These are phyloP conservation scores for Ganoderma boninense DNA, from an alignment of 1,284 basidiomycete species.

Conservation along the genomic window DNA sequence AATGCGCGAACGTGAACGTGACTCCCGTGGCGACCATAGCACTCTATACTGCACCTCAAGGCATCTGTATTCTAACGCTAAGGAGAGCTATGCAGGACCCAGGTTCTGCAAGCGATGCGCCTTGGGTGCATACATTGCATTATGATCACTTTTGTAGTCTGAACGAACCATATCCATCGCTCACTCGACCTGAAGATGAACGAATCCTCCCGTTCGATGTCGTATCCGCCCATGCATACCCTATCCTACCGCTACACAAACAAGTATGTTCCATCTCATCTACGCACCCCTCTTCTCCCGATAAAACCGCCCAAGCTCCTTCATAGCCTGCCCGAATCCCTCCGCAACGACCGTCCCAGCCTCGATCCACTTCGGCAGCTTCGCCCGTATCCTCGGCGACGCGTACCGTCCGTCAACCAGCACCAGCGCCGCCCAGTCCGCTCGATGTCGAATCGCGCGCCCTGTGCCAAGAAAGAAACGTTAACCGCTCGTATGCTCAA, in stretches of 20 bases:
- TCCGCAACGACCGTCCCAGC: conserved; percentile 67
- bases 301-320: conserved; percentile 76
- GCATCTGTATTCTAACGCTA: no score
- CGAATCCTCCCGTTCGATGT: no score
- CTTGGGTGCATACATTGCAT: no score
- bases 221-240: neutral
- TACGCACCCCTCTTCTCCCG: conserved; percentile 47
- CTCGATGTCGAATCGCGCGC: conserved; percentile 87
- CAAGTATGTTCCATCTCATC: neutral
- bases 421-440: conserved; percentile 87
- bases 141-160: no score
- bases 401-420: conserved; percentile 88
- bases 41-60: neutral
- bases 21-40: neutral
- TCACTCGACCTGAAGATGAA: no score
- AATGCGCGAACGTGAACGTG: neutral
- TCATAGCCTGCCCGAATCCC: conserved; percentile 80
- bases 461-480: conserved; percentile 53
- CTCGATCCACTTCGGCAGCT: conserved; percentile 91
- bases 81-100: no score
- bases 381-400: conserved; percentile 69
- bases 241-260: neutral
- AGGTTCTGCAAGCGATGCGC: no score
- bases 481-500: no score
- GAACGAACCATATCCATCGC: no score